Base-by-base conservation (phyloP, 2,329 filamentous ascomycete genomes). In the Mariannaea sp. region DNA sequence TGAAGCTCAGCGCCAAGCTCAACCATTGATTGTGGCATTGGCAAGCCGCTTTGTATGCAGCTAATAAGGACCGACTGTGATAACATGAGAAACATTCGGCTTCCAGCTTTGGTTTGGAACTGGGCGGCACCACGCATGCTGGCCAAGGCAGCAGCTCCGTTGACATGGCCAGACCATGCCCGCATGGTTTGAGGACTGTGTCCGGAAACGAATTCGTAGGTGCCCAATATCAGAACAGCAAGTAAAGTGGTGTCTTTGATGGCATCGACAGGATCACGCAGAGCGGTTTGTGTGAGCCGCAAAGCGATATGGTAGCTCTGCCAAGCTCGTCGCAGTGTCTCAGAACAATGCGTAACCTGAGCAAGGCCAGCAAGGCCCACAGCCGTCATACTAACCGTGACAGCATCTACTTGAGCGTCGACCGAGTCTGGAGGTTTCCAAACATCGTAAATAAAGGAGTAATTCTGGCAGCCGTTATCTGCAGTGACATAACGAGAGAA, bases 141-240 rank as follows among this genome's bases (percentile, higher is more conserved):
- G 7, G 80, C 76, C 17, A 84, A 70, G 4, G 75, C 73, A 3
- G 77, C 76, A 2, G 81, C 80, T 8, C 80, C 80, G 41, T 77
- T 77, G 30, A 83, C 72, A 59, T 83, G 81, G 46, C 80, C 71
- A 52, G 79, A 75, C 76, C 80, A 83, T 9, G 78, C 78, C 46
- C 72, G 68, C 58, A 81, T 71, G 0, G 78, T 81, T 46, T 75
- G 72, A 7, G 72, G 68, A 6, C 71, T 75, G 16, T 70, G 72
- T 13, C 79, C 79, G 9, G 78, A 76, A 54, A 83, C 72, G 59
- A 78, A 79, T 65, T 83, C 80, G 57, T 79, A 84, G 4, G 80
- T 77, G 36, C 79, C 76, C 5, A 84, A 71, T 39, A 84, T 77
- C 40, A 83, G 71, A 13, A 83, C 76, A 1, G 72, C 75, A 26